Base-by-base conservation (phyloP, 2,329 filamentous ascomycete genomes). In the Orbilia quercus region DNA sequence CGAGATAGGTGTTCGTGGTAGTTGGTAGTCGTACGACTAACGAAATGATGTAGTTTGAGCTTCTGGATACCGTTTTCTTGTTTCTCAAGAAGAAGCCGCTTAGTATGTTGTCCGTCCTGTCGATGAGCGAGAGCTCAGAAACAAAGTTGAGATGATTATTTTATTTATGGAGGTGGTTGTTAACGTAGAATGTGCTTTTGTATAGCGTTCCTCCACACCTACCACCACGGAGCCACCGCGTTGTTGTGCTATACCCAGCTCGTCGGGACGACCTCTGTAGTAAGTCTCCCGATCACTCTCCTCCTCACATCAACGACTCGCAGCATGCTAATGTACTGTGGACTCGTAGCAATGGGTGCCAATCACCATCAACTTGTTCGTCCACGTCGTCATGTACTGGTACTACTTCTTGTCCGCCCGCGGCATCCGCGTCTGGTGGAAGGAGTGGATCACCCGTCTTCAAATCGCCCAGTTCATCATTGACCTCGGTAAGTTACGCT, bases 311-410 rank as follows among this genome's bases (percentile, higher is more conserved):
- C 16, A 45, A 22, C 18, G 20, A 23, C 4, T 5, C 2, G 5
- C 3, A 45, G 36, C 9, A 51, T 60, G 25, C 57, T 67, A 16
- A 67, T 31, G 23, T 57, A n/a, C 38, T 16, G 20, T 36, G 16
- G 16, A 22, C 57, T 47, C 20, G 9, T 58, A 78, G 77, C 96
- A 93, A 74, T 98, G 94, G 94, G 91, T 96, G 64, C 89, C 90
- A 75, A 98, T 98, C 81, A 90, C 88, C 60, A 88, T 98, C 78
- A 98, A 98, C 86, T 84, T 98, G 80, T 88, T 88, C 76, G 94
- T 98, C 63, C 94, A 98, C 84, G 94, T 98, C 70, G 91, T 97
- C 81, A 98, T 98, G 94, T 98, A 98, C 89, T 97, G 93, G 93
- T 98, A 98, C 89, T 98, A 98, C 88, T 98, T 98, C 89, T 94